These are phyloP conservation scores for Trichoderma sp. DNA, from an alignment of 2,329 filamentous ascomycete species.

Conservation along the genomic window DNA sequence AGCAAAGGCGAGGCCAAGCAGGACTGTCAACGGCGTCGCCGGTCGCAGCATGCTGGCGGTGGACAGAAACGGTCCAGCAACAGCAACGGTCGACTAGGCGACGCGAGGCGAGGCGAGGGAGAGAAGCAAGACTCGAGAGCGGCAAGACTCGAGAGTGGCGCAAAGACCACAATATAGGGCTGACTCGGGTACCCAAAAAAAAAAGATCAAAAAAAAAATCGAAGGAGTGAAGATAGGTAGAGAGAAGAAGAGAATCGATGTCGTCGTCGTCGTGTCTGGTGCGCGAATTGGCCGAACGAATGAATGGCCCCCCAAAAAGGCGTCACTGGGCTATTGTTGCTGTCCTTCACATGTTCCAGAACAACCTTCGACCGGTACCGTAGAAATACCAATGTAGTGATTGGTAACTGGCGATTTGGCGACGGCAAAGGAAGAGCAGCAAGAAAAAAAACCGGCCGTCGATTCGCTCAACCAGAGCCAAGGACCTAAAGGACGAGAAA, in stretches of 20 bases:
- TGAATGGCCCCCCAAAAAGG: slow-evolving; percentile 3
- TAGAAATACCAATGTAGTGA: background rate
- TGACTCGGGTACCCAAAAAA: background rate
- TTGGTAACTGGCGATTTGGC: background rate
- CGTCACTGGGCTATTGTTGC: background rate
- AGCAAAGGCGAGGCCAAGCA: slow-evolving; percentile 81
- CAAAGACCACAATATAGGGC: background rate
- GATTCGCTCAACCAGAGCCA: background rate
- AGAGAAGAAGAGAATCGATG: background rate
- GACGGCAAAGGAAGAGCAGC: background rate
- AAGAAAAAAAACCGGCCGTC: background rate
- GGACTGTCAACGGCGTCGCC: slow-evolving; percentile 82
- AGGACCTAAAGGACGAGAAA: background rate
- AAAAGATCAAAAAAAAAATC: background rate
- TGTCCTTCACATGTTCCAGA: slow-evolving; percentile 10
- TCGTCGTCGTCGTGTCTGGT: background rate
- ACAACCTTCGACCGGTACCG: background rate
- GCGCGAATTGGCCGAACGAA: slow-evolving; percentile 9
- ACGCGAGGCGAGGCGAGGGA: slow-evolving; percentile 10
- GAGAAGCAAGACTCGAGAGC: background rate
- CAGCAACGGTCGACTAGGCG: slow-evolving; percentile 21
- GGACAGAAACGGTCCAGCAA: slow-evolving; percentile 23
- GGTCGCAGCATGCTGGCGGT: slow-evolving; percentile 73
- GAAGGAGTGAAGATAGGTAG: background rate
- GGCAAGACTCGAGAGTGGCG: background rate